Conservation (phyloP, 306 rosid species). For the Fragaria vesca region DNA sequence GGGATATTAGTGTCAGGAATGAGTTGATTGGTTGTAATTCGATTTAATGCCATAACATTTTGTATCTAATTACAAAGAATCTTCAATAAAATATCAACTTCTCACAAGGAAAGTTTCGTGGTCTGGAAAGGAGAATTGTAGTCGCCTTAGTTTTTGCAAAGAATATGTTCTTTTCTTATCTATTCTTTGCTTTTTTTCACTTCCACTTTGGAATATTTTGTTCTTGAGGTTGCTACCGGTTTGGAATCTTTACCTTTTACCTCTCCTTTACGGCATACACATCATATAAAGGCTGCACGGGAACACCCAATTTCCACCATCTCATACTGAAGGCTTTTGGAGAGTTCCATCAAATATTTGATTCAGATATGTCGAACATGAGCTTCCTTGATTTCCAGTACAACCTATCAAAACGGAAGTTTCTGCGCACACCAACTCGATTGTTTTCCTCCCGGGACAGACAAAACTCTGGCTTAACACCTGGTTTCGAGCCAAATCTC, state of each 20-base stretch:
- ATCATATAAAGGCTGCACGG: constrained; percentile 14
- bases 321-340: background rate
- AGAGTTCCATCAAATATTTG: background rate
- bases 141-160: constrained; percentile 26
- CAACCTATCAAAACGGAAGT: constrained; percentile 56
- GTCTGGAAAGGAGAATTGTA: constrained; percentile 4
- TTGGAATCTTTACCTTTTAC: constrained; percentile 6
- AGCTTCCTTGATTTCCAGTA: constrained; percentile 82
- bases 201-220: constrained; percentile 35
- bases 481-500: constrained; percentile 47
- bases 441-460: constrained; percentile 47
- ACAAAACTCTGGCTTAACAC: constrained; percentile 48
- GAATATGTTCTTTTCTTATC: constrained; percentile 46
- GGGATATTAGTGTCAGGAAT: background rate
- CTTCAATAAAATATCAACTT: constrained; percentile 19
- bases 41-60: background rate
- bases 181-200: constrained; percentile 31
- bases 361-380: constrained; percentile 37
- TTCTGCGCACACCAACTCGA: constrained; percentile 56
- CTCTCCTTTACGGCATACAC: constrained; percentile 5
- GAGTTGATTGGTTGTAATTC: background rate
- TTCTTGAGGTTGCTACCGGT: constrained; percentile 32
- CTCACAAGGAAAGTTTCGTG: constrained; percentile 14
- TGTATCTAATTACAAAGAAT: background rate
- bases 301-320: constrained; percentile 4